Evolutionary conservation across 768 basidiomycete genomes (phyloP).

Genomic region (Lactarius hatsudake): DNA sequence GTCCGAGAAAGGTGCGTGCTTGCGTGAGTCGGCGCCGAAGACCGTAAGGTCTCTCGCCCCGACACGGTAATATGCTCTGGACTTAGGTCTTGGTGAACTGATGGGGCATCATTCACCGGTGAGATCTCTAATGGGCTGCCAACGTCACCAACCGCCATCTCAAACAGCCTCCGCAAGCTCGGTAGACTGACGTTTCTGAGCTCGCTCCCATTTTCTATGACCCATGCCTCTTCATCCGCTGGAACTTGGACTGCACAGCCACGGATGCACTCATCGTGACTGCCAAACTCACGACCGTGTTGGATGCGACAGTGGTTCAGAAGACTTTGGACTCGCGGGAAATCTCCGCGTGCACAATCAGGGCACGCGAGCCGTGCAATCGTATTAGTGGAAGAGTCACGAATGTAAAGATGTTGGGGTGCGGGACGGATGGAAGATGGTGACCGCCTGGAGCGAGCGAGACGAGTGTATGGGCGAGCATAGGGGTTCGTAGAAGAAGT

Average conservation of each 20-base stretch:
- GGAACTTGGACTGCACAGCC: constrained; percentile 42
- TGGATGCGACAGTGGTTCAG: constrained; percentile 52
- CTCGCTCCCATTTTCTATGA: constrained; percentile 40
- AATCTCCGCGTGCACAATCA: constrained; percentile 45
- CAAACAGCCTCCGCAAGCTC: constrained; percentile 47
- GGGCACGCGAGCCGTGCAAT: constrained; percentile 42
- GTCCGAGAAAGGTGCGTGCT: constrained; percentile 46
- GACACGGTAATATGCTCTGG: background rate
- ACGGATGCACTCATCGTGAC: constrained; percentile 51
- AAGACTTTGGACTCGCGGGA: constrained; percentile 51
- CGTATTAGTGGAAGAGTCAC: constrained; percentile 35
- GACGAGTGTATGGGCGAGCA: constrained; percentile 32
- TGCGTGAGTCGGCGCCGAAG: constrained; percentile 10
- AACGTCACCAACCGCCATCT: constrained; percentile 46
- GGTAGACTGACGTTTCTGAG: constrained; percentile 43
- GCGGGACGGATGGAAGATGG: constrained; percentile 31
- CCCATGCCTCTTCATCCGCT: constrained; percentile 35
- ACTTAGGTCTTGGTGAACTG: background rate
- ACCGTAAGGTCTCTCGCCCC: constrained; percentile 23
- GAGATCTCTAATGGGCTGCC: constrained; percentile 30
- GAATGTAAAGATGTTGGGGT: constrained; percentile 37
- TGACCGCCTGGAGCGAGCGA: constrained; percentile 28
- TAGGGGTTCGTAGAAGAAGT: constrained; percentile 28
- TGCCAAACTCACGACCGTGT: constrained; percentile 47
- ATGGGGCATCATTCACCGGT: background rate